Evolutionary conservation across 768 basidiomycete genomes (phyloP).

Genomic region (Tulasnella sp.): DNA sequence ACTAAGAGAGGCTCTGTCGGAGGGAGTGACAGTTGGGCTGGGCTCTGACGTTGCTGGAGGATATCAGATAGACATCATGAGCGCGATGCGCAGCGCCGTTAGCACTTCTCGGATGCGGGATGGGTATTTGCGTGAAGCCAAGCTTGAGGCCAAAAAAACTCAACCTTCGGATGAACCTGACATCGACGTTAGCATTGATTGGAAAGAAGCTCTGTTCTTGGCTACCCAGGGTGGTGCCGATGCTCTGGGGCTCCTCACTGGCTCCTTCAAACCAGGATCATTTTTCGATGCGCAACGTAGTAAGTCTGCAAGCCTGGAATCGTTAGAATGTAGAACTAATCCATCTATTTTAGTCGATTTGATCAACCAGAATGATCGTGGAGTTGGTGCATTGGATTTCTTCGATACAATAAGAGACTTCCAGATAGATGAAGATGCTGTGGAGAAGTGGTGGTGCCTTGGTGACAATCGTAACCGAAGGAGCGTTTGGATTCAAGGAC

Average conservation of each 20-base stretch:
- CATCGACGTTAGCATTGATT: slow-evolving; percentile 50
- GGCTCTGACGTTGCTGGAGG: slow-evolving; percentile 85
- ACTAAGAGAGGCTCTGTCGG: slow-evolving; percentile 28
- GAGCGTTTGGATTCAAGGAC: slow-evolving; percentile 71
- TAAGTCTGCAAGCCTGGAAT: slow-evolving; percentile 33
- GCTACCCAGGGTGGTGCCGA: slow-evolving; percentile 72
- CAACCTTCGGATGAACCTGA: slow-evolving; percentile 7
- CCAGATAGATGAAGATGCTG: slow-evolving; percentile 40
- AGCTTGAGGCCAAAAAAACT: slow-evolving; percentile 14
- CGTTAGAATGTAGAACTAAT: not conserved
- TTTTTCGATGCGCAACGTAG: slow-evolving; percentile 72
- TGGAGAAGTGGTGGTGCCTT: slow-evolving; percentile 90
- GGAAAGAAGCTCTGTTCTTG: slow-evolving; percentile 74
- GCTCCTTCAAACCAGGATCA: slow-evolving; percentile 51
- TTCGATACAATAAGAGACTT: slow-evolving; percentile 37
- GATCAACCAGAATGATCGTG: slow-evolving; percentile 38
- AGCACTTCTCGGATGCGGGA: slow-evolving; percentile 61
- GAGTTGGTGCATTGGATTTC: slow-evolving; percentile 63
- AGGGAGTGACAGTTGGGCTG: slow-evolving; percentile 58
- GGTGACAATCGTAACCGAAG: slow-evolving; percentile 61
- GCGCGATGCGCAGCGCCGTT: slow-evolving; percentile 72
- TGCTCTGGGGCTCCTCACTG: slow-evolving; percentile 52
- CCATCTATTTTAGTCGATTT: slow-evolving; percentile 37
- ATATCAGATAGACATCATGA: slow-evolving; percentile 71
- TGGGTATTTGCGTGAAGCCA: slow-evolving; percentile 35